Base-by-base conservation (phyloP, 1,284 basidiomycete species). In the Heterobasidion occidentale region DNA sequence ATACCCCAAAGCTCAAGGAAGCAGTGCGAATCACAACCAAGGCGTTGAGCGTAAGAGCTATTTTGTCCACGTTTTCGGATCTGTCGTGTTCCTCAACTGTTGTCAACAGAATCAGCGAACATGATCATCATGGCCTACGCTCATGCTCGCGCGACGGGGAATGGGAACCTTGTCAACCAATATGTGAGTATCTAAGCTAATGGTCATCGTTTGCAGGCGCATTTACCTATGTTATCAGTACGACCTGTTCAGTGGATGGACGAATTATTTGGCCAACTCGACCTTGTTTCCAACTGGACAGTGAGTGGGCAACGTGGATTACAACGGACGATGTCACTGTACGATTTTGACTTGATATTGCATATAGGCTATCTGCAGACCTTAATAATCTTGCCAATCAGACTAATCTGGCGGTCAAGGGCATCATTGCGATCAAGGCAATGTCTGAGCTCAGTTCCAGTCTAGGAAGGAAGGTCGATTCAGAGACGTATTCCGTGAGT, bases 41-140 rank as follows among this genome's bases (percentile, higher is more conserved):
- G 61, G 63, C 2, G 56, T 67, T 9, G 70, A 72, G 59, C 64
- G 66, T 67, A 38, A 27, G 65, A 58, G n/a, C 44, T 3, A 33
- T 46, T 7, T 35, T 54, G 49, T 51, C 2, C 15, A 17, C 46
- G n/a, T 20, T 14, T 51, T 1, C 61, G 45, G 7, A n/a, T 27
- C 27, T 27, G 6, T 27, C 27, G 6, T 27, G 27, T 27, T 27
- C 46, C 7, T 12, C 15, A 52, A 27, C 54, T 56, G 55, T 55
- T 56, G 36, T 53, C 54, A 17, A 55, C 58, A 74, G 73, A 71
- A 58, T 66, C 70, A 7, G 71, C 66, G 6, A 71, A 70, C 56
- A 76, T 76, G 74, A 50, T 76, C 15, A 72, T 76, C 44, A 71
- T 77, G 68, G 63, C 63, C 9, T 64, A 70, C 20, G 68, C 72